These are phyloP conservation scores for Chaetomiaceae sp. DNA, from an alignment of 2,329 filamentous ascomycete genomes.

Conservation along the genomic window DNA sequence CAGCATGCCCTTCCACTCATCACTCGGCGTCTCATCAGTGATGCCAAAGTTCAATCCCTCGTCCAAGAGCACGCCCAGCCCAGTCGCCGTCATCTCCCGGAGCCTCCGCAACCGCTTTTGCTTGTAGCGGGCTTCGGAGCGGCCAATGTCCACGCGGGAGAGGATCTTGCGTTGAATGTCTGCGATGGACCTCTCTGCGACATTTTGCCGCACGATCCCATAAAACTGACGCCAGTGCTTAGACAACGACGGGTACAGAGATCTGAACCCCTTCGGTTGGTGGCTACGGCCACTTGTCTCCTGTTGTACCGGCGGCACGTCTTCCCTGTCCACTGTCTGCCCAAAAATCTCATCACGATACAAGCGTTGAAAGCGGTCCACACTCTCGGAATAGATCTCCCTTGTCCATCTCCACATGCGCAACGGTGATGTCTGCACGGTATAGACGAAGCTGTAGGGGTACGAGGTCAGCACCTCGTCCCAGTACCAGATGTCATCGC, in stretches of 20 bases:
- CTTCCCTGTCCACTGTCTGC: conserved; percentile 2
- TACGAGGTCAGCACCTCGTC: conserved; percentile 79
- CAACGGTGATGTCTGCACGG: conserved; percentile 76
- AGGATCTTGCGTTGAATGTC: conserved; percentile 69
- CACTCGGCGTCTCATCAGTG: conserved; percentile 40
- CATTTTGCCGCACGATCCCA: conserved; percentile 68
- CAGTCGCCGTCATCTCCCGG: conserved; percentile 76
- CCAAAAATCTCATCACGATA: conserved; percentile 14
- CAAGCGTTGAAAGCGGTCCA: conserved; percentile 37
- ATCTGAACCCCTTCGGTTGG: conserved; percentile 13
- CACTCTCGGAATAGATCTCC: conserved; percentile 64
- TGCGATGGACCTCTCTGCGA: conserved; percentile 65
- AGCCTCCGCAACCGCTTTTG: conserved; percentile 66
- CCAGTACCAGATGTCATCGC: conserved; percentile 93
- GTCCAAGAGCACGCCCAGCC: conserved; percentile 80
- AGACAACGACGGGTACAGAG: conserved; percentile 35
- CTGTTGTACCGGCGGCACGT: conserved; percentile 20
- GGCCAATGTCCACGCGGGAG: conserved; percentile 71
- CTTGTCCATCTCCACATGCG: conserved; percentile 68
- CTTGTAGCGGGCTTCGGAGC: conserved; percentile 71
- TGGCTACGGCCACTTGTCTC: background rate
- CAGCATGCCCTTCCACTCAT: conserved; percentile 66
- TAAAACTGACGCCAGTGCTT: conserved; percentile 70
- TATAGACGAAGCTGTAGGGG: conserved; percentile 74
- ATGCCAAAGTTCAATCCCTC: conserved; percentile 70